A percentile compares a stretch with the other conserved stretches of the same genome.
These are phyloP conservation scores for Crithidia bombi DNA, from an alignment of 208 protist genomes.

Conservation along the genomic window DNA sequence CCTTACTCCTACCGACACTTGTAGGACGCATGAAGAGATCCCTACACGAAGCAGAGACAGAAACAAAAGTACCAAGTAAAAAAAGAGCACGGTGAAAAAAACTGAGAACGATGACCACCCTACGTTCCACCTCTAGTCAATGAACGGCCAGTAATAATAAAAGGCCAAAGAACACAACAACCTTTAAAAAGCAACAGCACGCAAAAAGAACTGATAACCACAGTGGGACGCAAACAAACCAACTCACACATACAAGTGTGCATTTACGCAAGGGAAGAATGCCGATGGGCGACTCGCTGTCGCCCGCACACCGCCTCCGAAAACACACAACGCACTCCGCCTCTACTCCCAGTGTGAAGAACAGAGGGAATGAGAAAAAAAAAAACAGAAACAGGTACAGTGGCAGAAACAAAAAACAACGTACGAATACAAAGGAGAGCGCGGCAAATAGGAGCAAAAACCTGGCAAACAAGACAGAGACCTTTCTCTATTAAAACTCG, in stretches of 20 bases:
- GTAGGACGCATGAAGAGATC: no score
- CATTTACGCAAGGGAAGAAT: no score
- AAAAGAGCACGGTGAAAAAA: slow-evolving; percentile 2
- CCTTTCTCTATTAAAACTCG: slow-evolving; percentile 22
- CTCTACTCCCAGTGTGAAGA: not conserved
- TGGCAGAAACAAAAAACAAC: not conserved
- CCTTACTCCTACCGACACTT: no score
- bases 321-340: not conserved
- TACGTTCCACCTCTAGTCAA: not conserved
- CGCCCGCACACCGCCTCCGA: no score
- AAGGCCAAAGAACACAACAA: not conserved
- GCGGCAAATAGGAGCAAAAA: slow-evolving; percentile 4
- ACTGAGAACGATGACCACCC: not conserved
- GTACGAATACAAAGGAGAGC: not conserved
- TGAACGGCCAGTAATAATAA: not conserved
- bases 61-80: not conserved
- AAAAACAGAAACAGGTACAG: slow-evolving; percentile 12
- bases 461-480: not conserved
- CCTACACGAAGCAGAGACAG: no score
- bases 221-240: slow-evolving; percentile 2
- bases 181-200: not conserved
- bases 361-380: not conserved
- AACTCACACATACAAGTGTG: not conserved
- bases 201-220: not conserved
- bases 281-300: no score